These are phyloP conservation scores for Fusarium solani-melongenae DNA, from an alignment of 2,329 filamentous ascomycete species.

Conservation along the genomic window DNA sequence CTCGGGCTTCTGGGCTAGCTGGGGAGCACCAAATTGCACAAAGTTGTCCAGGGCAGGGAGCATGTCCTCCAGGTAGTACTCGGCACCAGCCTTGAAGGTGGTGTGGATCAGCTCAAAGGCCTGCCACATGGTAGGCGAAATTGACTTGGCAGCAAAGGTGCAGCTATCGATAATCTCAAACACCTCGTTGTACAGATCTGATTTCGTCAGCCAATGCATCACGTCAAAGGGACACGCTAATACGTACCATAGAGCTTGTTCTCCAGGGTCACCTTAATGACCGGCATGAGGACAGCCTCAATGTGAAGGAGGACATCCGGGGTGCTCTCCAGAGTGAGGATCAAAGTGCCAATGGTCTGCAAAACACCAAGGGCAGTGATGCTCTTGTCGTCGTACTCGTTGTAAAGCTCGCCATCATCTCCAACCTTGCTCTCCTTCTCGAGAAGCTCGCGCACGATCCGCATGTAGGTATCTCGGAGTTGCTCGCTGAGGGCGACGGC, in stretches of 20 bases:
- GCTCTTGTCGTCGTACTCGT: conserved; percentile 98
- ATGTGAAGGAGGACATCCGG: conserved; percentile 95
- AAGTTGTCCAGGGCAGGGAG: conserved; percentile 98
- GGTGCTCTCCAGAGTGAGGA: conserved; percentile 95
- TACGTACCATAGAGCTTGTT: conserved; percentile 90
- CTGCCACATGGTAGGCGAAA: conserved; percentile 98
- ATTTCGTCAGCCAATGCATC: conserved; percentile 33
- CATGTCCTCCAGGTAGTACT: conserved; percentile 99
- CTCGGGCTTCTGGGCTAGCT: conserved; percentile 82
- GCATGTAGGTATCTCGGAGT: conserved; percentile 92
- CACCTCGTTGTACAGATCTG: conserved; percentile 95
- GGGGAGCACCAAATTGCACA: conserved; percentile 88
- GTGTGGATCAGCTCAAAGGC: conserved; percentile 96
- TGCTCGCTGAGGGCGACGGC: conserved; percentile 96
- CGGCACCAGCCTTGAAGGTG: conserved; percentile 96
- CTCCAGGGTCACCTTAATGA: conserved; percentile 94
- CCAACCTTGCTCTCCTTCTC: conserved; percentile 85
- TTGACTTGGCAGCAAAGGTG: conserved; percentile 95
- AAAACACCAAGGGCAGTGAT: conserved; percentile 96
- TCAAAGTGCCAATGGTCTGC: conserved; percentile 97
- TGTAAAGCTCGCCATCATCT: conserved; percentile 81
- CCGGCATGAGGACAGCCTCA: conserved; percentile 95
- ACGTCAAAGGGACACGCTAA: not conserved
- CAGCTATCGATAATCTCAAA: conserved; percentile 99
- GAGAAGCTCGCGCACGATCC: conserved; percentile 90